Evolutionary conservation across 169 alveolate genomes (phyloP), one percentile per base, ranked within the genome.

Genomic region (Theileria annulata): DNA sequence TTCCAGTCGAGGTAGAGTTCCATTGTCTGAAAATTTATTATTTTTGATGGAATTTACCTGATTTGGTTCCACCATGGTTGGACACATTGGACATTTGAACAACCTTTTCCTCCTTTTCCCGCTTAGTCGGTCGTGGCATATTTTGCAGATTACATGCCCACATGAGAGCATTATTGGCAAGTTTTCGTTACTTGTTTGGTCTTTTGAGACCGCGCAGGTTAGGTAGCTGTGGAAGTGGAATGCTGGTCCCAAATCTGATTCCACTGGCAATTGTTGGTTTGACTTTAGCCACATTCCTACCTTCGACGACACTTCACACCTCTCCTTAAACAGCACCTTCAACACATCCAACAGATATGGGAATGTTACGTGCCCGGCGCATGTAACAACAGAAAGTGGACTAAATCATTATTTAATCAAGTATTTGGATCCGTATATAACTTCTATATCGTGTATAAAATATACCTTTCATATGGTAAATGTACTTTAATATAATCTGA

Each of bases 161-260:
- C 92, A 87, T 3, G 88, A 73, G 31, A 87, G 80, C 80, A 84
- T 80, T 2, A 87, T 75, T 30, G 92, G 92, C 0, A 63, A 86
- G 81, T 87, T 87, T 27, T 28, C 49, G 67, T 59, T 84, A 21
- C 78, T 60, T 19, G 92, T 87, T 30, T 87, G 92, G 31, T 84
- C 92, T 33, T 87, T 79, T n/a, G 91, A 77, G 33, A 87, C 91
- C 2, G 92, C 87, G 49, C 92, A 87, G 27, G 92, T 71, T 54
- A 87, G 63, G 28, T 72, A 69, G 51, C 92, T 85, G 86, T 87
- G 92, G 77, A 87, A 87, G 78, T 87, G 87, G 73, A 87, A 87
- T 12, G 83, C 82, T 19, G 85, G 88, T 19, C 92, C 92, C 37
- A 87, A 73, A 60, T 87, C 92, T 3, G 91, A 28, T 54, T 87